Evolutionary conservation across 139 green algal species (phyloP).

Genomic region (Diplosphaera chodatii): DNA sequence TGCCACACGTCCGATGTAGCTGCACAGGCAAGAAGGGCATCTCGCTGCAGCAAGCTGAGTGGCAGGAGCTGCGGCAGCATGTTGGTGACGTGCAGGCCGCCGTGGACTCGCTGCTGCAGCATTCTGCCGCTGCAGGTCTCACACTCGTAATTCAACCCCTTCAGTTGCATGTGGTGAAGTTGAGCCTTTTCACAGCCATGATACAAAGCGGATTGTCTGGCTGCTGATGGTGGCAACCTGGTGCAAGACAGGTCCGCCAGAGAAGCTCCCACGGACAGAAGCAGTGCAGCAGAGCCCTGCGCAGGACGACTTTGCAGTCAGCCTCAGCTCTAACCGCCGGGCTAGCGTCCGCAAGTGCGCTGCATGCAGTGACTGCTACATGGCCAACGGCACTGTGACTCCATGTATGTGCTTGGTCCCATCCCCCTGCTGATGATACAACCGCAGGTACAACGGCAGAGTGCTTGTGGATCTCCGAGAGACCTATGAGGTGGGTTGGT

Average conservation of each 20-base stretch:
- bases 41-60: background rate
- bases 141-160: too few species aligned
- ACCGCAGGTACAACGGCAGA: constrained; percentile 50
- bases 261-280: too few species aligned
- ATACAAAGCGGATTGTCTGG: too few species aligned
- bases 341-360: too few species aligned
- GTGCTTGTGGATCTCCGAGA: constrained; percentile 1
- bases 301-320: background rate
- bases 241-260: too few species aligned
- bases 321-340: background rate
- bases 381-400: too few species aligned
- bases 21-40: constrained; percentile 37
- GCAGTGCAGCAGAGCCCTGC: background rate
- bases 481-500: background rate
- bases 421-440: too few species aligned
- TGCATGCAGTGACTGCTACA: background rate
- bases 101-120: background rate
- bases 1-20: too few species aligned
- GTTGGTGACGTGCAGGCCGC: background rate
- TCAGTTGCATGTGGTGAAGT: too few species aligned
- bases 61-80: background rate
- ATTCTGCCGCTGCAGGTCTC: background rate
- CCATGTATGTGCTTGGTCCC: too few species aligned
- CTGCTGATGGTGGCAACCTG: too few species aligned
- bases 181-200: too few species aligned